These are phyloP conservation scores for Mentha longifolia DNA, from an alignment of 257 asterid genomes.

Conservation along the genomic window DNA sequence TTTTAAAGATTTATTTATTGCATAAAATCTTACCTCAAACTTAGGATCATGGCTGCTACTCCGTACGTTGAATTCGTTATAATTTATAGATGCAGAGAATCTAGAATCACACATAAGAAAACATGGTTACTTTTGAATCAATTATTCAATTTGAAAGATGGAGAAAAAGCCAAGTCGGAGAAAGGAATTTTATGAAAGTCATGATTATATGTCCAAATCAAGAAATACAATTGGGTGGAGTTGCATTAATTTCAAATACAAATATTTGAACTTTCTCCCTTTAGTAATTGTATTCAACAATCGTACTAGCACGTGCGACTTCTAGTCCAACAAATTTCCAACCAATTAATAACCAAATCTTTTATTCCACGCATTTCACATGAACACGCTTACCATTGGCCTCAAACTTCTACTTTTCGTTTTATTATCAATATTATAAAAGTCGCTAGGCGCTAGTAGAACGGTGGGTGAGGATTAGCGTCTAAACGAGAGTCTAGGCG, in stretches of 20 bases:
- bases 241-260: conserved; percentile 10
- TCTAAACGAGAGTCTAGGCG: no score
- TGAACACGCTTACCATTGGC: neutral
- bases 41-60: no score
- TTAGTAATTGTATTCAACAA: conserved; percentile 1
- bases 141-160: neutral
- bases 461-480: no score
- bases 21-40: no score
- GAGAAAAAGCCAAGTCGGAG: neutral
- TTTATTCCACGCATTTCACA: conserved; percentile 34
- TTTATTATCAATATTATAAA: no score
- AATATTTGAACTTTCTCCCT: conserved; percentile 1
- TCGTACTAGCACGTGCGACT: conserved; percentile 23
- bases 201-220: conserved; percentile 4
- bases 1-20: no score
- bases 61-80: no score
- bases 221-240: conserved; percentile 5
- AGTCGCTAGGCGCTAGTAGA: no score
- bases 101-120: neutral
- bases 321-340: neutral
- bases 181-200: neutral
- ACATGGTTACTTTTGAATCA: neutral
- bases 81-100: neutral
- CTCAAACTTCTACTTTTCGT: no score
- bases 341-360: neutral